Evolutionary conservation across 2,329 filamentous ascomycete genomes (phyloP).

Genomic region (Aspergillus novofumigatus): DNA sequence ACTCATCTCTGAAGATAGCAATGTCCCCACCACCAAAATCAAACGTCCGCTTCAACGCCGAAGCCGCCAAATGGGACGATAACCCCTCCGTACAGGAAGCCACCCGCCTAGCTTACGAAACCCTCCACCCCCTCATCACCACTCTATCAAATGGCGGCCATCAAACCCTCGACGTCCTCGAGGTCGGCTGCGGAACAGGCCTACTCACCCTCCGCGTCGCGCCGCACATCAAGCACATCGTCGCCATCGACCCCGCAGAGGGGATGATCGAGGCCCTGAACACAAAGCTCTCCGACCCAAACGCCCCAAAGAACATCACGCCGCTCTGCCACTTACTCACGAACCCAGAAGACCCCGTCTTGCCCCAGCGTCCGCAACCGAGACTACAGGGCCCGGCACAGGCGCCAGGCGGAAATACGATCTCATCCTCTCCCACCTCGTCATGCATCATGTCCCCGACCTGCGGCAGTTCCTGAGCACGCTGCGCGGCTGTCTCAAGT

Average conservation of each 20-base stretch:
- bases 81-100: slow-evolving; percentile 49
- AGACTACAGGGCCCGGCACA: slow-evolving; percentile 15
- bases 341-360: slow-evolving; percentile 45
- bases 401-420: slow-evolving; percentile 44
- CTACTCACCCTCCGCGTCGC: slow-evolving; percentile 50
- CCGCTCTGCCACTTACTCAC: slow-evolving; percentile 47
- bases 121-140: slow-evolving; percentile 36
- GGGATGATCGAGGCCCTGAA: slow-evolving; percentile 54
- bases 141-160: slow-evolving; percentile 8
- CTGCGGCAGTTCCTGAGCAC: slow-evolving; percentile 42
- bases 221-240: slow-evolving; percentile 45
- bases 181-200: slow-evolving; percentile 56
- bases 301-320: slow-evolving; percentile 40
- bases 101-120: slow-evolving; percentile 42
- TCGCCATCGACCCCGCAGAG: slow-evolving; percentile 51
- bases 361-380: slow-evolving; percentile 35
- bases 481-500: slow-evolving; percentile 45
- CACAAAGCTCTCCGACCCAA: slow-evolving; percentile 37
- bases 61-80: slow-evolving; percentile 53
- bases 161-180: slow-evolving; percentile 44
- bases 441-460: slow-evolving; percentile 53
- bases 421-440: slow-evolving; percentile 51
- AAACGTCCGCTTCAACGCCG: slow-evolving; percentile 50
- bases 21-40: slow-evolving; percentile 15
- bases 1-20: not conserved